Base-by-base conservation (phyloP, 2,329 filamentous ascomycete genomes). In the Orbilia oligospora region DNA sequence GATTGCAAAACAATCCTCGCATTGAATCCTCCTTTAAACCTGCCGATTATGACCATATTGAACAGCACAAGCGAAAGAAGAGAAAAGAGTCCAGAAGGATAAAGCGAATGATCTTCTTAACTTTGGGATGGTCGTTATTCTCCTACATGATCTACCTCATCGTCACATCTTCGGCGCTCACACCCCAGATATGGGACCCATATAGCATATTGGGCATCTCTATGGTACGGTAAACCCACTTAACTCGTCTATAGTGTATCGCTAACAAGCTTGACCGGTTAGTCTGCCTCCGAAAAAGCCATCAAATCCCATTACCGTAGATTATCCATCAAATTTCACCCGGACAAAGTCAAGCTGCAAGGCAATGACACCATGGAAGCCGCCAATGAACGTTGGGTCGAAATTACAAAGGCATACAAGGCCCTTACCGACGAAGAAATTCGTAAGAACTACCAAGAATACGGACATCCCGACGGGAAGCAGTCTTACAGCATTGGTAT, bases 401-500 rank as follows among this genome's bases (percentile, higher is more conserved):
- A 98, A 83, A 89, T 98, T 82, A 96, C 93, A 81, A 99, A 99
- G 87, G 96, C 96, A 5, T 99, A 97, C 88, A 97, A 99, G 86
- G 92, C 96, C 2, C 89, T 99, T 61, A 99, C 97, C 3, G 96
- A 99, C 83, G 97, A 99, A 86, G 96, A 98, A 49, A 89, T 98
- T 79, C 92, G 96, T 83, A 97, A 97, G 86, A 99, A 99, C 87
- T 99, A 93, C 85, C 91, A 97, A 67, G 92, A 97, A 84, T 99
- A 92, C 83, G 96, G 96, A 71, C 94, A 99, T 84, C 96, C 96
- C 5, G 96, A 99, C 84, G 96, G 96, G 83, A 98, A 97, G 88
- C 96, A 99, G 86, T 95, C 94, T 84, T 96, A 94, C 85, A 97
- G 94, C 86, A 98, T 99, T 83, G 95, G 96, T 80, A 99, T 99